A percentile compares a stretch with the other conserved stretches of the same genome.
phyloP scores from a whole-genome alignment of 495 filamentous ascomycete species.

The Sordaria brevicollis region DNA sequence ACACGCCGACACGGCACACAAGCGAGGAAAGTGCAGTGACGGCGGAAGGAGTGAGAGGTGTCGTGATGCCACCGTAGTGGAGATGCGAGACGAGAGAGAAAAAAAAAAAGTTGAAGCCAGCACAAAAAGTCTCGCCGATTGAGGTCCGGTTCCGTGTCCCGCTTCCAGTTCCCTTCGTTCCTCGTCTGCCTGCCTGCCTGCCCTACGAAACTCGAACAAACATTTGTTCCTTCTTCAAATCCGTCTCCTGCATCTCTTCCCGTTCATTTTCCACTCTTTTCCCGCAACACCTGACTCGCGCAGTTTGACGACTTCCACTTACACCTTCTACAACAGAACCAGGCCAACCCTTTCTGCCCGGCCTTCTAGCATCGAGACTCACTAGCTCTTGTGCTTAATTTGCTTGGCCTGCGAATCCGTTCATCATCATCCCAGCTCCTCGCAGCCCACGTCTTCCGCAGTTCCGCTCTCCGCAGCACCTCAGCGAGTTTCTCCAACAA shows the following conservation, averaged over 20 bases:
- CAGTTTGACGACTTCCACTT: background rate
- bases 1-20: background rate
- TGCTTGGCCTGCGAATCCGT: background rate
- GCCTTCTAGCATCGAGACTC: too few species aligned
- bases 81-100: slow-evolving; percentile 3
- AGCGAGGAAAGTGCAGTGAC: background rate
- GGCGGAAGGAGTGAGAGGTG: background rate
- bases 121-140: slow-evolving; percentile 18
- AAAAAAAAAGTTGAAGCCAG: slow-evolving; percentile 18
- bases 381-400: background rate
- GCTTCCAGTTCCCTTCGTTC: background rate
- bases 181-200: background rate
- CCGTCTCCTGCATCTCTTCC: background rate
- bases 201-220: background rate
- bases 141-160: slow-evolving; percentile 13
- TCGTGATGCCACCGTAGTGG: background rate
- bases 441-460: too few species aligned
- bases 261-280: background rate
- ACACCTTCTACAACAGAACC: too few species aligned
- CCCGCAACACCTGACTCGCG: background rate
- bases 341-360: background rate
- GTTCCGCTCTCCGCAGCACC: background rate
- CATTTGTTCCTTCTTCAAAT: background rate
- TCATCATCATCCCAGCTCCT: too few species aligned
- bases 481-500: background rate